Percentiles rank a stretch among this genome's conserved stretches.
These are phyloP conservation scores for Calocera cornea DNA, from an alignment of 768 basidiomycete species.

Conservation along the genomic window DNA sequence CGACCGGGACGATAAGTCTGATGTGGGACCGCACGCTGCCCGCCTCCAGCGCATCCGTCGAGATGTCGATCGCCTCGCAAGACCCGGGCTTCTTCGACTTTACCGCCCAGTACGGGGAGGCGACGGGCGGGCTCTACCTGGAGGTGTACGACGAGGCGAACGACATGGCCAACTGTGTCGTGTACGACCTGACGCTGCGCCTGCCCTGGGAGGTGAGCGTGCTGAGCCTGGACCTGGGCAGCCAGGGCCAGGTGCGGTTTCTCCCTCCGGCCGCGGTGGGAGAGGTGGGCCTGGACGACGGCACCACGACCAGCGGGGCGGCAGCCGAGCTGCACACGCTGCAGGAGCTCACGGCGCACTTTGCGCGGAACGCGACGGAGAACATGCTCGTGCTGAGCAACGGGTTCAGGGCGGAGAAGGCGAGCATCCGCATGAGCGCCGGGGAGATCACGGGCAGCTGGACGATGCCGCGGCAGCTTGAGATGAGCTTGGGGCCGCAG, in stretches of 20 bases:
- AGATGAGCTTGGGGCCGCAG: not conserved
- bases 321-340: not conserved
- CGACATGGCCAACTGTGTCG: not conserved
- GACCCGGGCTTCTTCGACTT: not conserved
- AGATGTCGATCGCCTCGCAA: not conserved
- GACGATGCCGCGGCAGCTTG: not conserved
- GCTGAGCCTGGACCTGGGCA: not conserved
- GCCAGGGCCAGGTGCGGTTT: not conserved
- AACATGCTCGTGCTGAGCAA: not conserved
- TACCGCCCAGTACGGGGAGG: not conserved
- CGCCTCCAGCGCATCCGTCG: not conserved
- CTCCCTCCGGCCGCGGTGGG: not conserved
- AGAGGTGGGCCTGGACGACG: not conserved
- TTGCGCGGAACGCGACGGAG: not conserved
- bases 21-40: not conserved
- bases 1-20: not conserved
- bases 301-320: not conserved
- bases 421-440: not conserved
- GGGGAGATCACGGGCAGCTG: not conserved
- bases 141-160: slow-evolving; percentile 2
- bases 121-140: not conserved
- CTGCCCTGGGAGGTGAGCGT: not conserved
- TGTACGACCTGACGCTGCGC: not conserved
- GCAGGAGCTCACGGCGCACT: not conserved
- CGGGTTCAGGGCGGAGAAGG: not conserved